Conservation (phyloP, 306 rosid species). For the Oemleria cerasiformis region DNA sequence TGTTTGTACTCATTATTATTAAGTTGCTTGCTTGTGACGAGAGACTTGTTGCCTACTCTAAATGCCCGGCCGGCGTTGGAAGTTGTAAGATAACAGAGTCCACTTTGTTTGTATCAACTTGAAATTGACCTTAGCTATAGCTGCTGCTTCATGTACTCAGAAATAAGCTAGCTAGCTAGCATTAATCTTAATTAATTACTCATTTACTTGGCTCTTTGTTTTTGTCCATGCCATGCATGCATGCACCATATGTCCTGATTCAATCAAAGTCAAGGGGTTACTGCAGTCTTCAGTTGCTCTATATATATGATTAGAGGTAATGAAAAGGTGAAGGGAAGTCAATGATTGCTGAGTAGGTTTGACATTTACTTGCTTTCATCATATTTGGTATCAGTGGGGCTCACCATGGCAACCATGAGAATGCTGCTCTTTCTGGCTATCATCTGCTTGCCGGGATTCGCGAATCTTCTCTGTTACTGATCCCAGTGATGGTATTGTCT, state of each 20-base stretch:
- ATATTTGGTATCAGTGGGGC: background rate
- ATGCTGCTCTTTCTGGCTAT: slow-evolving; percentile 44
- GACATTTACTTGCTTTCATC: background rate
- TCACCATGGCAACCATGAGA: slow-evolving; percentile 22
- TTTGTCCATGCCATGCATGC: background rate
- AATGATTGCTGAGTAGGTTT: background rate
- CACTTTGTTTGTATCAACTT: background rate
- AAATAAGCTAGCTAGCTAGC: background rate
- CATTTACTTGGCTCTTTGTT: too few species aligned
- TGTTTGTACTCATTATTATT: too few species aligned
- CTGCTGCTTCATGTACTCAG: background rate
- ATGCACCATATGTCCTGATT: background rate
- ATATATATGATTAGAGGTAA: background rate
- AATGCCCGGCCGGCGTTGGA: background rate
- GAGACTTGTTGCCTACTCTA: background rate
- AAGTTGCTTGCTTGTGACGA: too few species aligned
- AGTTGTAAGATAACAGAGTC: background rate
- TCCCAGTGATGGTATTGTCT: slow-evolving; percentile 53
- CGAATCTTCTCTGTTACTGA: slow-evolving; percentile 45
- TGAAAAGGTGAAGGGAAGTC: background rate
- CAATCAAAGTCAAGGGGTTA: too few species aligned
- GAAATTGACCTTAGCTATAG: background rate
- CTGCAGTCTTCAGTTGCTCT: background rate
- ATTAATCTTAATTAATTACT: background rate
- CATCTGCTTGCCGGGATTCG: slow-evolving; percentile 35